Conservation (phyloP, 108 stramenopile genomes). For the Discostella stelligeroides region DNA sequence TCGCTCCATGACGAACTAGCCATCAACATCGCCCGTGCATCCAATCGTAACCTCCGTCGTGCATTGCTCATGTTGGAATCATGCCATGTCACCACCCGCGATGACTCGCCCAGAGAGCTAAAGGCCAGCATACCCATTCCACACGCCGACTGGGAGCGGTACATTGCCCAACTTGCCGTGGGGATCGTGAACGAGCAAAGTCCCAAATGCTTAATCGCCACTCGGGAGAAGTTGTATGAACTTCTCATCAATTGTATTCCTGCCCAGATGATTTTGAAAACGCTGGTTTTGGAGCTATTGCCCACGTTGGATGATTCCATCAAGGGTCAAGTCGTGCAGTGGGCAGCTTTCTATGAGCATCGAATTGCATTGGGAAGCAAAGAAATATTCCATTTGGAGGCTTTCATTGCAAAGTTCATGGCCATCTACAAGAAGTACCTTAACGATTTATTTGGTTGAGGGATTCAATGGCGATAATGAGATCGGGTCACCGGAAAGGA, state of each 20-base stretch:
- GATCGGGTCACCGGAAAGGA: too few relatives aligned
- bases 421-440: slow-evolving; percentile 94
- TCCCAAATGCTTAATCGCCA: slow-evolving; percentile 81
- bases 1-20: slow-evolving; percentile 77
- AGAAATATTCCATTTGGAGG: slow-evolving; percentile 99
- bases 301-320: slow-evolving; percentile 84
- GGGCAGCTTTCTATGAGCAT: slow-evolving; percentile 98
- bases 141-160: slow-evolving; percentile 95
- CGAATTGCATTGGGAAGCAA: slow-evolving; percentile 91
- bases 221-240: slow-evolving; percentile 96
- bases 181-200: slow-evolving; percentile 88
- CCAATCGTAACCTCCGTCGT: slow-evolving; percentile 93
- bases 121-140: slow-evolving; percentile 53
- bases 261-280: slow-evolving; percentile 91
- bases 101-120: slow-evolving; percentile 37
- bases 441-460: slow-evolving; percentile 80
- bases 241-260: slow-evolving; percentile 98
- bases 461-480: too few relatives aligned
- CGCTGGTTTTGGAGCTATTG: slow-evolving; percentile 83
- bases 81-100: slow-evolving; percentile 74
- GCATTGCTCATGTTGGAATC: slow-evolving; percentile 98
- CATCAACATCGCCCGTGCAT: slow-evolving; percentile 69
- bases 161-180: slow-evolving; percentile 87
- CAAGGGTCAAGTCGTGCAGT: slow-evolving; percentile 87
- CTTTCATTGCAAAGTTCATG: slow-evolving; percentile 99